Conservation (phyloP, 1,139 yeast genomes). For the Yamadazyma triangularis region DNA sequence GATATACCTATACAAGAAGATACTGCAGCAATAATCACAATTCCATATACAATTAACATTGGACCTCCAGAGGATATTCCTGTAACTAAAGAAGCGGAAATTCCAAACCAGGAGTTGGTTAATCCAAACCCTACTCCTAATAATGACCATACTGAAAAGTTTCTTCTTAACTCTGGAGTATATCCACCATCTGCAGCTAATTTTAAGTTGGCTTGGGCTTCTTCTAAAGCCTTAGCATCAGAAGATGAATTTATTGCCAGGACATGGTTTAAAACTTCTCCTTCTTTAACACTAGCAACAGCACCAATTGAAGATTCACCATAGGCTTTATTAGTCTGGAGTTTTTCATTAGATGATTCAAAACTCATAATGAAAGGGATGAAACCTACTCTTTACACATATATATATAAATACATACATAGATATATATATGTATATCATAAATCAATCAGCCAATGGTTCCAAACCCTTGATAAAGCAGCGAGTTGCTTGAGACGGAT, state of each 20-base stretch:
- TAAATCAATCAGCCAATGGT: no score
- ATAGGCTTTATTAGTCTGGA: no score
- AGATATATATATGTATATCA: no score
- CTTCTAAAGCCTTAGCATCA: constrained; percentile 14
- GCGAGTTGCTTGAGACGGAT: no score
- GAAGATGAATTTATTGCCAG: background rate
- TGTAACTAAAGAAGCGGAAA: constrained; percentile 57
- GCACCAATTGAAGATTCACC: no score
- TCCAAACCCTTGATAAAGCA: no score
- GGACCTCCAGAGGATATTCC: constrained; percentile 67
- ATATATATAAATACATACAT: no score
- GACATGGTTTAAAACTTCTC: no score
- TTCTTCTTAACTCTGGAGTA: constrained; percentile 39
- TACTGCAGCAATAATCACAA: constrained; percentile 50
- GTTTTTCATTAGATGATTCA: no score
- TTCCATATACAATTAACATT: constrained; percentile 60
- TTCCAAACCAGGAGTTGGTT: constrained; percentile 64
- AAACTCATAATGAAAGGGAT: no score
- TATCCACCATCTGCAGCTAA: constrained; percentile 33
- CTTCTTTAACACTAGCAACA: background rate
- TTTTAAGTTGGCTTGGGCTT: constrained; percentile 29
- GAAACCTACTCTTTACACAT: no score
- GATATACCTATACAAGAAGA: constrained; percentile 37
- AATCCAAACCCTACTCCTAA: constrained; percentile 62
- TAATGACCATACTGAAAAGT: constrained; percentile 49